Base-by-base conservation (phyloP, 2,329 filamentous ascomycete species). In the Neurospora crassa region DNA sequence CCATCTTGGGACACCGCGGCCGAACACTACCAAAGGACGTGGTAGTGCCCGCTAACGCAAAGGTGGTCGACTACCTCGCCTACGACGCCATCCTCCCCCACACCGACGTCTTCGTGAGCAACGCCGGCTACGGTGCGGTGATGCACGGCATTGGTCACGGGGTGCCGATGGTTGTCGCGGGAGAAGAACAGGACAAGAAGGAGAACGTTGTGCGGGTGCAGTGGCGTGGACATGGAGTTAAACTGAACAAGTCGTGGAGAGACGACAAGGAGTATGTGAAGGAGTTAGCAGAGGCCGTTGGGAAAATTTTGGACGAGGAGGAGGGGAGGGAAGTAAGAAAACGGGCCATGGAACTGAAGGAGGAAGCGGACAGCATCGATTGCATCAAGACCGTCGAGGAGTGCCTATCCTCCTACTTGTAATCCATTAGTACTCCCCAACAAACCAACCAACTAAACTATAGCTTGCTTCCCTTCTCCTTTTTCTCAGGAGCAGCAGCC, bases 161-260 rank as follows among this genome's bases (percentile, higher is more conserved):
- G 4, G 79, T 82, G 29, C 81, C 81, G 3, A 81, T 82, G 80
- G 79, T 83, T 0, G 77, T 81, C 2, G 80, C 80, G 0, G 81
- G 81, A 18, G 81, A 82, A 71, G 80, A 80, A 0, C 81, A 82
- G 77, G 81, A 83, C 73, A 83, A 83, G 77, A 75, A 77, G 5
- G 81, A 82, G 72, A 82, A 81, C 71, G 77, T 79, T 5, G 75
- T 74, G 41, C 75, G 81, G 2, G 77, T 81, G 1, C 78, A 77
- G 2, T 80, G 74, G 73, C 77, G 77, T 4, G 79, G 80, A 1
- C 75, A 80, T 16, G 81, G 81, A 0, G 71, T 82, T 5, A 78
- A 82, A 42, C 73, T 80, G 24, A 29, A 3, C 24, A 59, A 24
- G 14, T 34, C 47, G 47, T 59, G 47, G 47, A 59, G 12, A 16